Evolutionary conservation across 345 rosid genomes (phyloP), one percentile per base, ranked within the genome.

Genomic region (Gossypium arboreum): DNA sequence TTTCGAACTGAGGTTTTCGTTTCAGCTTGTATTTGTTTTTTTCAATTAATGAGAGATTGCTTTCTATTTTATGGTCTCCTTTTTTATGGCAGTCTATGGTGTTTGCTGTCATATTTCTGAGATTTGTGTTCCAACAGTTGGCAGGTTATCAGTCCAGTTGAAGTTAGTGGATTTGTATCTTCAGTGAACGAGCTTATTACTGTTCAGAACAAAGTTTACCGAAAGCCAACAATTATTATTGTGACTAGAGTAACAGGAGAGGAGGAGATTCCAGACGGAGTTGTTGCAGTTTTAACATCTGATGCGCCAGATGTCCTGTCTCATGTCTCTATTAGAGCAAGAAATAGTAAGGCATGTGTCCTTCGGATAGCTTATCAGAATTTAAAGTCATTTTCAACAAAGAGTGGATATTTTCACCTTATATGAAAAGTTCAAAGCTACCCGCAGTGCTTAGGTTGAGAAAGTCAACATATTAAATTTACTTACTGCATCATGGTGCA

Each of bases 71-170:
- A 3, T 3, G 48, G 59, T 13, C 51, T 27, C 10, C 10, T 0
- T 20, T 45, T 75, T 74, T 34, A 22, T 25, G 13, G 48, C 27
- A 64, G 48, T 24, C 10, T 64, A 17, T 54, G n/a, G 25, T 52
- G 17, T 4, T 70, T 48, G 22, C 51, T 9, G 16, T 41, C 27
- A 54, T 11, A 18, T 75, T 48, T 10, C 72, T 76, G 43, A 71
- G 67, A 24, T 77, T 77, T 57, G 24, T 50, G 72, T 71, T 34
- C 67, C 52, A 41, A 63, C 83, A 82, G 87, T 78, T 84, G 87
- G 85, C 85, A 84, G 81, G 79, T 84, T 73, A 76, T 84, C 68
- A 80, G 85, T 75, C 87, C 87, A 0, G 78, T 80, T 12, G 87
- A 84, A 78, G 87, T 74, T 61, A 70, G 75, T 78, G 85, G 85